Conservation (phyloP, 495 filamentous ascomycete species). For the Corynascus novoguineensis region DNA sequence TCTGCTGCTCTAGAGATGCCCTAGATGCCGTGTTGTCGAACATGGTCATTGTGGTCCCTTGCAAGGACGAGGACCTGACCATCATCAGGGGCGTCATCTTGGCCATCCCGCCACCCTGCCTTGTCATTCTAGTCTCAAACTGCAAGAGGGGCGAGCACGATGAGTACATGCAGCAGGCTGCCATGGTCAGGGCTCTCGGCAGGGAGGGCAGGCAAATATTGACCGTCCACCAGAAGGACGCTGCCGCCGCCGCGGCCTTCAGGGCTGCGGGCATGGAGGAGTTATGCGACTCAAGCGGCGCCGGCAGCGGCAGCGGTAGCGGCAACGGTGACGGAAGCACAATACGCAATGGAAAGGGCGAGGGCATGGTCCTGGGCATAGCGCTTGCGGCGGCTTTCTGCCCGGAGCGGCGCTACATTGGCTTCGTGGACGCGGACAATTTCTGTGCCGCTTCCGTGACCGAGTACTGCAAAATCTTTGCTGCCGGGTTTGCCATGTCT, state of each 20-base stretch:
- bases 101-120: conserved; percentile 22
- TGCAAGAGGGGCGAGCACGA: conserved; percentile 7
- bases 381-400: conserved; percentile 23
- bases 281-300: conserved; percentile 4
- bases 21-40: conserved; percentile 2
- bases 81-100: conserved; percentile 20
- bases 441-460: conserved; percentile 16
- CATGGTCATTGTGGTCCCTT: conserved; percentile 29
- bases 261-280: conserved; percentile 15
- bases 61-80: conserved; percentile 23
- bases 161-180: conserved; percentile 14
- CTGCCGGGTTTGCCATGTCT: conserved; percentile 26
- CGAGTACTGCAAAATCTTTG: conserved; percentile 30
- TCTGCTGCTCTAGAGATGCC: neutral
- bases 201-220: conserved; percentile 10
- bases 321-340: too few species aligned
- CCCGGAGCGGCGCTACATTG: conserved; percentile 21
- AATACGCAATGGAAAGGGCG: conserved; percentile 31
- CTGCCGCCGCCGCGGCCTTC: conserved; percentile 20
- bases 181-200: conserved; percentile 15
- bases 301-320: too few species aligned
- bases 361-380: conserved; percentile 32
- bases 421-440: conserved; percentile 33
- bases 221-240: conserved; percentile 28
- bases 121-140: conserved; percentile 29